Percentiles rank a stretch among this genome's conserved stretches.
These are phyloP conservation scores for Aspergillus candidus DNA, from an alignment of 2,329 filamentous ascomycete genomes.

Conservation along the genomic window DNA sequence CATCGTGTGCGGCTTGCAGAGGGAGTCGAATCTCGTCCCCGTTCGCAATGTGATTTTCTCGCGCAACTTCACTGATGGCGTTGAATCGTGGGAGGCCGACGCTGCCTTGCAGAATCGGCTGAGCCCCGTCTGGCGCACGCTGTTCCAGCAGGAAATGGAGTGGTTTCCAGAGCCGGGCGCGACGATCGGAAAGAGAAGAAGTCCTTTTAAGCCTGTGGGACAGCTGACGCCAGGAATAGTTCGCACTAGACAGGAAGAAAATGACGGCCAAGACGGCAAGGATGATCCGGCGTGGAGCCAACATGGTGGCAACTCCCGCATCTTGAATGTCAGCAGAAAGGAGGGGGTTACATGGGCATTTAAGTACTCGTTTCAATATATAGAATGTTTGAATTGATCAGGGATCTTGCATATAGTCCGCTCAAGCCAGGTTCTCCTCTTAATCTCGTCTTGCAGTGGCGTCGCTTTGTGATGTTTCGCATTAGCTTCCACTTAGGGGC, in stretches of 20 bases:
- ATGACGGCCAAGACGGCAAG: neutral
- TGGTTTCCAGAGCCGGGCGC: conserved; percentile 14
- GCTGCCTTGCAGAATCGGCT: conserved; percentile 5
- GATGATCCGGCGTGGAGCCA: conserved; percentile 3
- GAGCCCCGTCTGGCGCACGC: conserved; percentile 14
- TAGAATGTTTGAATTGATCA: no score
- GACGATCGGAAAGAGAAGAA: conserved; percentile 2
- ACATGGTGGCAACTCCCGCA: conserved; percentile 1
- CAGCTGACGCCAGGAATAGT: conserved; percentile 3
- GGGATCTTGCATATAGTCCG: no score
- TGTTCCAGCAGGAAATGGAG: conserved; percentile 14
- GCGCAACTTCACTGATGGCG: conserved; percentile 11
- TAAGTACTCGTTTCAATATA: no score
- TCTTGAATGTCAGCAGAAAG: no score
- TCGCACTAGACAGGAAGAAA: conserved; percentile 4
- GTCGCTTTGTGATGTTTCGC: no score
- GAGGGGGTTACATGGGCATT: no score
- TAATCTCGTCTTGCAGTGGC: no score
- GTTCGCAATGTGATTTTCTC: conserved; percentile 23
- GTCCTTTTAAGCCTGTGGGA: neutral
- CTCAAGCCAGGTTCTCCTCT: no score
- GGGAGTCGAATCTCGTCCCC: conserved; percentile 21
- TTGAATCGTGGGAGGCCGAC: conserved; percentile 12
- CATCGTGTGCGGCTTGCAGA: conserved; percentile 28
- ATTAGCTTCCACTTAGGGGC: no score